Conservation (phyloP, 1,284 basidiomycete genomes). For the Earliella scabrosa region DNA sequence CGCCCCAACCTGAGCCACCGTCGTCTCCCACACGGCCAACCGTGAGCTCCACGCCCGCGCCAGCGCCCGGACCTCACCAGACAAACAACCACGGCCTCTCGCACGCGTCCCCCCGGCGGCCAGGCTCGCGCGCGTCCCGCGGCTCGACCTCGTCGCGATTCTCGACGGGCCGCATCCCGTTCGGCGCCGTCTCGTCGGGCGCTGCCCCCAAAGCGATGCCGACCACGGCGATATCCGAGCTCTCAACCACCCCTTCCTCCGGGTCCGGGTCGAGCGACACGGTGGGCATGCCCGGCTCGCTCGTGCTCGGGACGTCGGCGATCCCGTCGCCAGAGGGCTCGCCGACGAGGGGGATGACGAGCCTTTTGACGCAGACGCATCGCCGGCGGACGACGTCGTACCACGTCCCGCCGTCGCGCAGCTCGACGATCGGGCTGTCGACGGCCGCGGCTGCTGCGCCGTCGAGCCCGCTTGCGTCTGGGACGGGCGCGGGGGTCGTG, state of each 20-base stretch:
- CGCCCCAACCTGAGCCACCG: conserved; percentile 30
- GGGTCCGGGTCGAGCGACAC: conserved; percentile 16
- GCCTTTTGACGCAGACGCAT: conserved; percentile 37
- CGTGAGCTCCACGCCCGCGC: conserved; percentile 30
- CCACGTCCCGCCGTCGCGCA: conserved; percentile 46
- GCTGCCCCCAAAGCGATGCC: conserved; percentile 59
- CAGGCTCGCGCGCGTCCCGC: conserved; percentile 70
- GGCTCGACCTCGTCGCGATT: conserved; percentile 66
- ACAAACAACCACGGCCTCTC: conserved; percentile 22
- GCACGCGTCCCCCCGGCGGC: conserved; percentile 59
- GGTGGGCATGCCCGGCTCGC: conserved; percentile 9
- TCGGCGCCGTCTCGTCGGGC: conserved; percentile 50
- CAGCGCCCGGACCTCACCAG: conserved; percentile 37
- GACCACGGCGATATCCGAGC: conserved; percentile 69
- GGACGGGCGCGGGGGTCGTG: conserved; percentile 15
- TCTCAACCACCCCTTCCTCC: conserved; percentile 21
- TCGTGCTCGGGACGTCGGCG: conserved; percentile 21
- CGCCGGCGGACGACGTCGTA: conserved; percentile 61
- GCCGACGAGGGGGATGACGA: conserved; percentile 58
- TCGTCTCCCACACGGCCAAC: conserved; percentile 15
- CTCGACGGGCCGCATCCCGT: conserved; percentile 60
- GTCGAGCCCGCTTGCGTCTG: conserved; percentile 18
- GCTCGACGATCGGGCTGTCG: conserved; percentile 39
- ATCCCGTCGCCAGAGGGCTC: conserved; percentile 64
- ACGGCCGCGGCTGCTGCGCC: conserved; percentile 28